Base-by-base conservation (phyloP, 208 protist genomes). In the Trypanosoma cruzi region DNA sequence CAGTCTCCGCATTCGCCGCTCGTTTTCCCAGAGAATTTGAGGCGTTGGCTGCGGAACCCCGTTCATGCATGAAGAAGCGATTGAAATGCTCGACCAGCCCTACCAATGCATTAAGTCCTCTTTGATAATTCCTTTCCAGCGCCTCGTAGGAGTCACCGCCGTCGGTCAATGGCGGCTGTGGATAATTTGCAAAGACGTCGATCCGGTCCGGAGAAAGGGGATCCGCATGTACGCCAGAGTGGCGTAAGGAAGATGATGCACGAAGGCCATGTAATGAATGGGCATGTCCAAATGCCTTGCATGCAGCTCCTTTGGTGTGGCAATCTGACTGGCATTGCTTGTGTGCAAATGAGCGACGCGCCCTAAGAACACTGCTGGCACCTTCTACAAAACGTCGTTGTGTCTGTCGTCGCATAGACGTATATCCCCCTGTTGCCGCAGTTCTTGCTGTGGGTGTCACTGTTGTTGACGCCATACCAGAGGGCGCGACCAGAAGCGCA, bases 161-260 rank as follows among this genome's bases (percentile, higher is more conserved):
- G 64, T 65, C 80, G 22, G 60, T 73, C 32, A 85, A 34, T 2
- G 88, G 81, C 18, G 80, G 55, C 36, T 81, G 81, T 22, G 77
- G 54, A 72, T 82, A 94, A 71, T 94, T 94, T 11, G 83, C 80
- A 58, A 80, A 94, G 4, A 89, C 81, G 71, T 80, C 71, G 14
- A 80, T 75, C 13, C 18, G 24, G 52, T 66, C 64, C n/a, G 65
- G 57, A 56, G n/a, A 49, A 29, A 50, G 31, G 16, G 40, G 2
- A 13, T 16, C 53, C 40, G 46, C 52, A 52, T 55, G 24, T 2
- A 22, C 44, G 36, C 20, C 42, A 0, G 24, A 14, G 36, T 29
- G 63, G 8, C 26, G 34, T 31, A 42, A 50, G 11, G 63, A 24
- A 2, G 50, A 2, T 8, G 50, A 2, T 8, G 34, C 5, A 36